Evolutionary conservation across 306 rosid species (phyloP), one percentile per base, ranked within the genome.

Genomic region (Hippophae gyantsensis): DNA sequence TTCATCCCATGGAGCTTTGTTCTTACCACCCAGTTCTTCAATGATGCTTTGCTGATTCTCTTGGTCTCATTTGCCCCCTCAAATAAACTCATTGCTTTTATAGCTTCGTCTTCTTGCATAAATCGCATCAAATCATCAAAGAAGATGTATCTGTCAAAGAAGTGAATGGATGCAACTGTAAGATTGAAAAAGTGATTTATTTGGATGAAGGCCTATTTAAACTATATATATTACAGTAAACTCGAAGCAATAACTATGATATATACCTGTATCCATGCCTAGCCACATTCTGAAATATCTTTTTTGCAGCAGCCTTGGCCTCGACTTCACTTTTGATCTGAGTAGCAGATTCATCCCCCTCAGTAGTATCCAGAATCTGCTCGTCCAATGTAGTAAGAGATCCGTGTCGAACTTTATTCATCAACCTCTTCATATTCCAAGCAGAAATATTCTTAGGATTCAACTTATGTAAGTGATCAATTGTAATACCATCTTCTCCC

Each of bases 1-100:
- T 18, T 18, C 23, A 69, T 40, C 55, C 26, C 8, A 48, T 64
- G 65, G 50, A 8, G 59, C 52, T 38, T 69, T 51, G 48, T 58
- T 48, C 93, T 84, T 70, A 89, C 97, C 95, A 89, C 93, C 97
- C 95, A 89, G 65, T 89, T 84, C 75, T 82, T 89, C 87, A 89
- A 65, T 48, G 84, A 65, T 9, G 87, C 64, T 80, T 86, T 89
- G 75, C 93, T 64, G 51, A 89, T 84, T 79, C 13, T 86, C 65
- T 57, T 69, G 18, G 63, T 43, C 55, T 82, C 93, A 27, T 78
- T 3, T 0, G 89, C 93, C 60, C 93, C 97, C 74, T 86, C 97
- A 69, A 89, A 84, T 65, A 86, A 95, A 69, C 63, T 72, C 69
- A 86, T 44, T 54, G 95, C 69, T 73, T 84, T 86, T 10, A 61